These are phyloP conservation scores for Candida orba DNA, from an alignment of 805 yeast genomes.

Conservation along the genomic window DNA sequence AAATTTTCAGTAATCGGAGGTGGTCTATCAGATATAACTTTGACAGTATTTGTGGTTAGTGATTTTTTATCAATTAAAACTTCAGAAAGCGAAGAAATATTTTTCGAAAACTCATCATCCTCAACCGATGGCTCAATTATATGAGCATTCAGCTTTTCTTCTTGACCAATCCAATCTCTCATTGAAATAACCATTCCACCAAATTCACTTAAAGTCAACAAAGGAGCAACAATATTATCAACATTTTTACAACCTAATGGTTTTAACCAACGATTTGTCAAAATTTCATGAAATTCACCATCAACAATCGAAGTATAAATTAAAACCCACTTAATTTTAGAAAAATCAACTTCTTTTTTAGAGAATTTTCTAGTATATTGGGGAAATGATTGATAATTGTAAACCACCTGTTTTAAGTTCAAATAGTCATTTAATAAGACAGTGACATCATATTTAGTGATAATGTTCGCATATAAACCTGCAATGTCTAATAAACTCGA, in stretches of 20 bases:
- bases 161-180: constrained; percentile 82
- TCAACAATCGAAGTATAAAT: constrained; percentile 86
- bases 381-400: constrained; percentile 88
- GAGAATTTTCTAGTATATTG: constrained; percentile 74
- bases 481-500: constrained; percentile 66
- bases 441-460: constrained; percentile 64
- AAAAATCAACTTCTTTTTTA: constrained; percentile 64
- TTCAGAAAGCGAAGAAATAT: constrained; percentile 40
- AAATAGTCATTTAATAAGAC: constrained; percentile 79
- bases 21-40: constrained; percentile 54
- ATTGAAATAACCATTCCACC: constrained; percentile 94
- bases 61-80: constrained; percentile 68
- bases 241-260: constrained; percentile 83
- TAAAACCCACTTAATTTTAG: constrained; percentile 80
- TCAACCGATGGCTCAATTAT: constrained; percentile 31
- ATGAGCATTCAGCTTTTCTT: constrained; percentile 51
- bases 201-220: constrained; percentile 82
- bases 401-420: constrained; percentile 82
- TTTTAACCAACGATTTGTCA: constrained; percentile 82
- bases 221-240: constrained; percentile 75
- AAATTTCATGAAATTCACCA: constrained; percentile 84
- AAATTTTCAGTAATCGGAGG: constrained; percentile 39
- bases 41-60: constrained; percentile 62
- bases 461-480: constrained; percentile 79
- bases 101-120: constrained; percentile 28